Evolutionary conservation across 208 protist genomes (phyloP), one percentile per base, ranked within the genome.

Genomic region (Acanthamoeba castellanii): DNA sequence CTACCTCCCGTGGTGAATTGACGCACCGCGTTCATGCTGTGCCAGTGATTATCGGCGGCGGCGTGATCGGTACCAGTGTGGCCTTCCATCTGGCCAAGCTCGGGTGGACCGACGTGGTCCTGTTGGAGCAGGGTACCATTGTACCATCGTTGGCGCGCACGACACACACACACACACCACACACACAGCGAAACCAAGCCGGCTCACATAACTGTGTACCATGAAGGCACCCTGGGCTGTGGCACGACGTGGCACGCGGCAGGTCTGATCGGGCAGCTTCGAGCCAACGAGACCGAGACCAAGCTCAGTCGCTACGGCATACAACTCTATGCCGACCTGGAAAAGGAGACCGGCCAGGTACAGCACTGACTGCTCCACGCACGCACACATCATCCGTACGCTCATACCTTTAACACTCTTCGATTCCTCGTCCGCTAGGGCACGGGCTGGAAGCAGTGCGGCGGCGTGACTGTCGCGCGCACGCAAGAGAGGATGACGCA

Each of bases 161-260:
- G 13, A 9, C 20, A 68, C 13, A n/a, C 52, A 57, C 16, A 5
- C 52, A 8, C 52, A 1, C 52, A 57, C n/a, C 52, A 11, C 16
- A 57, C 52, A 18, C 7, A 42, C 37, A 42, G 37, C 37, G 37
- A 42, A 42, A 42, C 37, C 37, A 5, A 11, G 52, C 14, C 16
- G 52, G 52, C 52, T 57, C 16, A 18, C 52, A 5, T 57, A 11
- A 55, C 50, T 57, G 52, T 57, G 52, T 5, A 57, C 52, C 16
- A 18, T 42, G 52, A 18, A 47, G 47, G 47, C 0, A 55, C 22
- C 22, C 37, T 84, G 76, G 47, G 42, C 34, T 84, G 42, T 20
- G 76, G 76, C 9, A 84, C 76, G 37, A 84, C 76, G 37, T 84
- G 76, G 76, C 76, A 84, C 76, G 47, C 42, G 42, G 76, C 76